phyloP scores from a whole-genome alignment of 176 grass and related monocot species.

The Poa pratensis region DNA sequence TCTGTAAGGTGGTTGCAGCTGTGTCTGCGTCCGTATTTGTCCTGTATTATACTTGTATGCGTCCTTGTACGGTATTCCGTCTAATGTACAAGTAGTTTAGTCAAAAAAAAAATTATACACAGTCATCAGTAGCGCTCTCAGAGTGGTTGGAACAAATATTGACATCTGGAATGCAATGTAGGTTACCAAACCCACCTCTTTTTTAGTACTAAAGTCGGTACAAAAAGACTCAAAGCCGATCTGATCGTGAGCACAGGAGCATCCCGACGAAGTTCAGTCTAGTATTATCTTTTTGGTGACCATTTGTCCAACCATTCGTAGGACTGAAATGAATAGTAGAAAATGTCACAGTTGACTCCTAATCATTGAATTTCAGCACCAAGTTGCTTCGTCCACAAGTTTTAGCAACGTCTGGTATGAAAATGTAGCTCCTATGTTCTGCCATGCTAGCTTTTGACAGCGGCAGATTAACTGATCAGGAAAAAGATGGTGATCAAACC shows the following conservation, averaged over 20 bases:
- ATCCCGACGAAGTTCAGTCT: not conserved
- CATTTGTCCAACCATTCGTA: constrained; percentile 30
- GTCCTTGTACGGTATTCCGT: too few species aligned
- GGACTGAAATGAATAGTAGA: not conserved
- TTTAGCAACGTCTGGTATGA: constrained; percentile 25
- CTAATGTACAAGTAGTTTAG: too few species aligned
- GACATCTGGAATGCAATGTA: constrained; percentile 35
- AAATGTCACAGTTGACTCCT: constrained; percentile 43
- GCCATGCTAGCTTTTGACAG: constrained; percentile 7
- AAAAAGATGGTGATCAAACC: constrained; percentile 40
- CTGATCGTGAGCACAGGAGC: not conserved
- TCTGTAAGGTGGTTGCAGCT: too few species aligned
- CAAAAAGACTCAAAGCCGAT: constrained; percentile 11
- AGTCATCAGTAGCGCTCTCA: too few species aligned
- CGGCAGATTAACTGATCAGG: constrained; percentile 42
- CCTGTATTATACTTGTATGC: too few species aligned
- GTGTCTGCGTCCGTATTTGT: too few species aligned
- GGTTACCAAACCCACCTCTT: constrained; percentile 51
- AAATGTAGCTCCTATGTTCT: not conserved
- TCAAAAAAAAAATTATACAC: not conserved
- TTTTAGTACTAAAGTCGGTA: not conserved
- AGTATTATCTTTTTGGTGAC: constrained; percentile 17
- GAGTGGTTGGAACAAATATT: constrained; percentile 52
- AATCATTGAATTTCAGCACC: constrained; percentile 37
- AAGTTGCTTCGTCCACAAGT: constrained; percentile 43